These are phyloP conservation scores for Daldinia grandis DNA, from an alignment of 495 filamentous ascomycete species.

Conservation along the genomic window DNA sequence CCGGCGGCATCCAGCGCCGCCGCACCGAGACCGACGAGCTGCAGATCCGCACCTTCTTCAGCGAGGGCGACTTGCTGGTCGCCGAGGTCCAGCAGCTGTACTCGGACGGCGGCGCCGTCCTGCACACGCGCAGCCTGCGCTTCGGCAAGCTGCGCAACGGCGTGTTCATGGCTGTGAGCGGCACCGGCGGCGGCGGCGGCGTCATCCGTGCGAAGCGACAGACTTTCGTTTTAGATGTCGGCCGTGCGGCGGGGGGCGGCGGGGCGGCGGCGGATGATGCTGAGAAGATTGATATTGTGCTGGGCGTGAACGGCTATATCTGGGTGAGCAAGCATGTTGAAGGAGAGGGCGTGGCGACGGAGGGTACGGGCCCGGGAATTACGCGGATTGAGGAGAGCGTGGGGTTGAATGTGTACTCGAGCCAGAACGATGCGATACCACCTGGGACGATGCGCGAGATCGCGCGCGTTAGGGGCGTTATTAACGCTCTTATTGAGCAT, in stretches of 20 bases:
- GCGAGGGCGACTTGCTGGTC: conserved; percentile 86
- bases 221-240: conserved; percentile 75
- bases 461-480: conserved; percentile 77
- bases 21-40: conserved; percentile 94
- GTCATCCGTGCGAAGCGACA: conserved; percentile 83
- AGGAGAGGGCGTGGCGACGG: conserved; percentile 52
- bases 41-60: conserved; percentile 92
- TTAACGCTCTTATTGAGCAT: conserved; percentile 81
- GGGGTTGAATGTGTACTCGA: conserved; percentile 76
- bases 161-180: conserved; percentile 80
- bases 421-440: conserved; percentile 85
- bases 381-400: conserved; percentile 85
- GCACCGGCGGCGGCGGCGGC: conserved; percentile 81
- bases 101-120: conserved; percentile 78
- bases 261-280: conserved; percentile 68
- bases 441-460: conserved; percentile 85
- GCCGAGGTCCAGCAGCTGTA: conserved; percentile 91
- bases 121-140: conserved; percentile 89
- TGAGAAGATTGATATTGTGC: conserved; percentile 83
- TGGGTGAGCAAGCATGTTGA: conserved; percentile 86
- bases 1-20: conserved; percentile 89
- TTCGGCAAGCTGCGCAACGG: conserved; percentile 97
- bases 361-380: conserved; percentile 59
- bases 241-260: conserved; percentile 61
- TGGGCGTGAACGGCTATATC: conserved; percentile 96